Conservation (phyloP, 1,284 basidiomycete genomes). For the Entoloma clypeatum region DNA sequence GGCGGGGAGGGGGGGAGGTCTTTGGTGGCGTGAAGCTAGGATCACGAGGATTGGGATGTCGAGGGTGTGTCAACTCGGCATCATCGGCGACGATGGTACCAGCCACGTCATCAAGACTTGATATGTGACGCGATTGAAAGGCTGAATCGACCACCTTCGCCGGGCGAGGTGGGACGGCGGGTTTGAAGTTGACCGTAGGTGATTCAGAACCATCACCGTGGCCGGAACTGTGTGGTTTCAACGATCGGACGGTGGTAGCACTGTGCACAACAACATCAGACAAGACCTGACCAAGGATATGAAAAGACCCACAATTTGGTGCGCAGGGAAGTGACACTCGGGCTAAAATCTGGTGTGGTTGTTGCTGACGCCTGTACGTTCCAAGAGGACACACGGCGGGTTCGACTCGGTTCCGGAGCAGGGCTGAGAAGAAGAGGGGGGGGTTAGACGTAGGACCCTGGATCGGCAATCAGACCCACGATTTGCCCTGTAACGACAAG, state of each 20-base stretch:
- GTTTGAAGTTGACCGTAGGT: slow-evolving; percentile 16
- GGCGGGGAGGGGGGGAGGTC: slow-evolving; percentile 26
- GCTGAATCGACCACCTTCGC: slow-evolving; percentile 14
- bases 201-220: slow-evolving; percentile 5
- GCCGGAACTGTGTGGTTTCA: slow-evolving; percentile 9
- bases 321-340: too few species aligned
- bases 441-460: not conserved
- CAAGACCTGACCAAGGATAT: too few species aligned
- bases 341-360: too few species aligned
- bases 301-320: too few species aligned
- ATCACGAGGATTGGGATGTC: slow-evolving; percentile 20
- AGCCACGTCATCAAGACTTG: slow-evolving; percentile 9
- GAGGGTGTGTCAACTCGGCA: slow-evolving; percentile 7
- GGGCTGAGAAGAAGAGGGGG: not conserved
- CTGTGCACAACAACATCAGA: too few species aligned
- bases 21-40: slow-evolving; percentile 13
- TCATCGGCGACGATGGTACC: slow-evolving; percentile 3
- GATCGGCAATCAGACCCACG: slow-evolving; percentile 39
- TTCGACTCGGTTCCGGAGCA: too few species aligned
- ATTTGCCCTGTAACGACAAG: slow-evolving; percentile 44
- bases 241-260: slow-evolving; percentile 2
- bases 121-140: slow-evolving; percentile 8
- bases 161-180: slow-evolving; percentile 28
- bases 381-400: too few species aligned
- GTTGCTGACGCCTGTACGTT: too few species aligned